A percentile compares a stretch with the other conserved stretches of the same genome.
phyloP scores from a whole-genome alignment of 345 rosid genomes.

The Ceriops decandra region DNA sequence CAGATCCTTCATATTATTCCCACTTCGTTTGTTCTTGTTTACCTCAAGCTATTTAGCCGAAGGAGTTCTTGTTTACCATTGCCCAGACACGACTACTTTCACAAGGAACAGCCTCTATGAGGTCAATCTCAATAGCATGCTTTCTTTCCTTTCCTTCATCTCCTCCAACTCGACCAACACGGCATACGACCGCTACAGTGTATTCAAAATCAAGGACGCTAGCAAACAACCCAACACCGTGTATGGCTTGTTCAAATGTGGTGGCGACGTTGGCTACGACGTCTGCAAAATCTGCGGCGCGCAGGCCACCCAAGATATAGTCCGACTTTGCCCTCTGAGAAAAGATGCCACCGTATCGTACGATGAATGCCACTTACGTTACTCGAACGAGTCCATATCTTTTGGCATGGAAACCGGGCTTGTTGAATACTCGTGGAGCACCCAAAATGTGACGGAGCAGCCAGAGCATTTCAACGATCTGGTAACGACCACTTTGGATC shows the following conservation, averaged over 20 bases:
- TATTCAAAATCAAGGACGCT: background rate
- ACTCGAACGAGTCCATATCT: constrained; percentile 20
- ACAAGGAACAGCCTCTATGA: background rate
- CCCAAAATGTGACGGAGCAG: background rate
- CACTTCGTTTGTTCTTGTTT: background rate
- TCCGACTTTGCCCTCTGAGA: constrained; percentile 18
- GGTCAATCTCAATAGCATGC: constrained; percentile 10
- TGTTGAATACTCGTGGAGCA: background rate
- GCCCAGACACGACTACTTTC: background rate
- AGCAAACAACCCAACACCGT: background rate
- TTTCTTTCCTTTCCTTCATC: constrained; percentile 4
- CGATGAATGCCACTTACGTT: constrained; percentile 33
- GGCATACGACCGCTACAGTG: background rate
- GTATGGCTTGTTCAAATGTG: constrained; percentile 18
- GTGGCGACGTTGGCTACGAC: background rate
- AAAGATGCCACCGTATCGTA: constrained; percentile 33
- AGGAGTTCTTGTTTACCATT: background rate
- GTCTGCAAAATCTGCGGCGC: constrained; percentile 19
- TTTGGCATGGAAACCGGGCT: background rate
- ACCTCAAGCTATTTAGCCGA: background rate
- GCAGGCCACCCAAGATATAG: background rate
- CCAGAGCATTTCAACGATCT: background rate
- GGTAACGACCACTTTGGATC: constrained; percentile 5
- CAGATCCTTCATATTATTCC: too few relatives aligned
- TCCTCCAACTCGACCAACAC: background rate